Conservation (phyloP, 768 basidiomycete species). For the Cubamyces lactineus region DNA sequence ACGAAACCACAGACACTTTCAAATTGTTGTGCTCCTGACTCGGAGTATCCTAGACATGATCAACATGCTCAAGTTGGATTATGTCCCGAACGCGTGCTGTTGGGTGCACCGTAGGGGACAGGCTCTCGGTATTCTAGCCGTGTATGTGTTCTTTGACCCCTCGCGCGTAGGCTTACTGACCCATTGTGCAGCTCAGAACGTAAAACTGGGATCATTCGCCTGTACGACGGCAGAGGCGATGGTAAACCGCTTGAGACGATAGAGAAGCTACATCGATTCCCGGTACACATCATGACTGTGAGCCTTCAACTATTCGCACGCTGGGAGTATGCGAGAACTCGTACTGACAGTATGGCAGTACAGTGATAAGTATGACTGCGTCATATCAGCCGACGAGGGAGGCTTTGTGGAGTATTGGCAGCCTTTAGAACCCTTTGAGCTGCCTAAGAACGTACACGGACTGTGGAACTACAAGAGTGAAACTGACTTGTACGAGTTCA, state of each 20-base stretch:
- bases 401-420: constrained; percentile 98
- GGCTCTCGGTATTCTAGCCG: constrained; percentile 84
- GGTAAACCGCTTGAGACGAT: constrained; percentile 77
- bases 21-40: background rate
- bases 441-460: constrained; percentile 75
- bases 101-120: constrained; percentile 94
- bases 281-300: constrained; percentile 88
- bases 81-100: constrained; percentile 84
- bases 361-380: constrained; percentile 86
- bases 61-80: constrained; percentile 92
- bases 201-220: constrained; percentile 69
- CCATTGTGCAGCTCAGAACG: constrained; percentile 69
- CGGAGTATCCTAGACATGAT: constrained; percentile 44
- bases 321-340: background rate
- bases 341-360: constrained; percentile 56
- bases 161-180: constrained; percentile 23
- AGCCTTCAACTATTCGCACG: constrained; percentile 1
- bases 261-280: constrained; percentile 78
- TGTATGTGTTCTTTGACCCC: constrained; percentile 51
- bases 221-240: constrained; percentile 92
- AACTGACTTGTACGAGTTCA: constrained; percentile 97
- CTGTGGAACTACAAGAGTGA: constrained; percentile 91
- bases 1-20: constrained; percentile 28
- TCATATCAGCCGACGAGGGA: constrained; percentile 91
- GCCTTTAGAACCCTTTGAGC: constrained; percentile 84